Conservation (phyloP, 164 flowering plant species). For the Houttuynia cordata region DNA sequence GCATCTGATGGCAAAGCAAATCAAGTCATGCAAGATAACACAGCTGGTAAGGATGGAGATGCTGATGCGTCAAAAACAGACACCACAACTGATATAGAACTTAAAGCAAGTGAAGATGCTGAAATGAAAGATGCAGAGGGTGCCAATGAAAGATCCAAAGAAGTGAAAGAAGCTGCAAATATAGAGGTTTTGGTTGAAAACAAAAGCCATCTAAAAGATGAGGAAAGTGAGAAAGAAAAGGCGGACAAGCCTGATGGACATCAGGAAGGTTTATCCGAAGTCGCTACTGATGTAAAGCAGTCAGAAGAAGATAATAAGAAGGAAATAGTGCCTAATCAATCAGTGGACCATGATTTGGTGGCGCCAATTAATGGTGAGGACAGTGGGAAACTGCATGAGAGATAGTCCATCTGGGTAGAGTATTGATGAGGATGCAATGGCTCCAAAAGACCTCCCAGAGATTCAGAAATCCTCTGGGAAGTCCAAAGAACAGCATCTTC, state of each 20-base stretch:
- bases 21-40: neutral
- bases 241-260: conserved; percentile 1
- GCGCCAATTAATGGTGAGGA: too few species aligned
- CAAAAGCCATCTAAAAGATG: too few species aligned
- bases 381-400: too few species aligned
- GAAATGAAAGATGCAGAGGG: conserved; percentile 18
- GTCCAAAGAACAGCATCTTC: conserved; percentile 12
- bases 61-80: conserved; percentile 5
- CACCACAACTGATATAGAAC: conserved; percentile 4
- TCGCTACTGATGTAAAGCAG: neutral
- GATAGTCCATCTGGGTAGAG: neutral
- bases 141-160: conserved; percentile 2
- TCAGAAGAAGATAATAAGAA: conserved; percentile 5
- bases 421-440: conserved; percentile 5
- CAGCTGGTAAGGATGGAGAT: conserved; percentile 1
- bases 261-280: neutral
- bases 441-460: conserved; percentile 1
- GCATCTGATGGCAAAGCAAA: neutral
- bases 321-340: conserved; percentile 2
- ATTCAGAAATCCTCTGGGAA: neutral
- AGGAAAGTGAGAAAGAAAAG: neutral
- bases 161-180: conserved; percentile 1
- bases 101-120: conserved; percentile 12
- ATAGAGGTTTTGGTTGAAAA: too few species aligned
- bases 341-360: neutral